Evolutionary conservation across 139 green algal species (phyloP).

Genomic region (Gonium pectorale): DNA sequence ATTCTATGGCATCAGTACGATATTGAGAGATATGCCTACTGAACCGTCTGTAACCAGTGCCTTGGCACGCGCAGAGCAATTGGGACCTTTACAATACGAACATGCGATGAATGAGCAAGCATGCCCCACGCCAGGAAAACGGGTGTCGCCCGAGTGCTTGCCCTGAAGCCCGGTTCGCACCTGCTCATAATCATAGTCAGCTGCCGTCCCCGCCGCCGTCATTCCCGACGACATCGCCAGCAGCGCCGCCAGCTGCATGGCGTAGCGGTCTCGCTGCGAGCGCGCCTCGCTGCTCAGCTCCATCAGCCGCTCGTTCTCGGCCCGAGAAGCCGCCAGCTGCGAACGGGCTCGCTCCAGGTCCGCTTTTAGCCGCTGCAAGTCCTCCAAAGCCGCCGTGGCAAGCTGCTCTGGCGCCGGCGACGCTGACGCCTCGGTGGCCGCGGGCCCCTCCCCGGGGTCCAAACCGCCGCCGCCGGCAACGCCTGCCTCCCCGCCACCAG

Average conservation of each 20-base stretch:
- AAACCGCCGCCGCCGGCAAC: not conserved
- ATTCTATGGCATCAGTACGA: too few relatives aligned
- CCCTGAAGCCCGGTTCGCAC: too few relatives aligned
- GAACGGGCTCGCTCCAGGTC: constrained; percentile 2
- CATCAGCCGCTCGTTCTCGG: constrained; percentile 80
- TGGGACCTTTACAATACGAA: too few relatives aligned
- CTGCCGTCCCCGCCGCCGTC: constrained; percentile 8
- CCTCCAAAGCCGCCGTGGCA: not conserved
- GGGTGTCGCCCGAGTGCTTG: too few relatives aligned
- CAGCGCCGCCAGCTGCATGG: constrained; percentile 1
- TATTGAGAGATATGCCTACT: too few relatives aligned
- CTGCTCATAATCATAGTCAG: too few relatives aligned
- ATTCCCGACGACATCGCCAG: not conserved
- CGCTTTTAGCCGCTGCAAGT: constrained; percentile 22
- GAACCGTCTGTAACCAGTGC: too few relatives aligned
- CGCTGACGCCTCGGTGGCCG: not conserved
- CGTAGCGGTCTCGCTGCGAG: constrained; percentile 63
- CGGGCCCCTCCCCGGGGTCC: not conserved
- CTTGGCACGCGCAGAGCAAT: too few relatives aligned
- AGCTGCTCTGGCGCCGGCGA: not conserved
- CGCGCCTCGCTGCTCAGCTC: constrained; percentile 76
- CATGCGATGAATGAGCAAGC: too few relatives aligned
- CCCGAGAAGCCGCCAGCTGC: constrained; percentile 38
- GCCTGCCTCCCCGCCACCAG: not conserved
- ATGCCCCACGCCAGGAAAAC: too few relatives aligned